Base-by-base conservation (phyloP, 306 rosid species). In the Albizia julibrissin region DNA sequence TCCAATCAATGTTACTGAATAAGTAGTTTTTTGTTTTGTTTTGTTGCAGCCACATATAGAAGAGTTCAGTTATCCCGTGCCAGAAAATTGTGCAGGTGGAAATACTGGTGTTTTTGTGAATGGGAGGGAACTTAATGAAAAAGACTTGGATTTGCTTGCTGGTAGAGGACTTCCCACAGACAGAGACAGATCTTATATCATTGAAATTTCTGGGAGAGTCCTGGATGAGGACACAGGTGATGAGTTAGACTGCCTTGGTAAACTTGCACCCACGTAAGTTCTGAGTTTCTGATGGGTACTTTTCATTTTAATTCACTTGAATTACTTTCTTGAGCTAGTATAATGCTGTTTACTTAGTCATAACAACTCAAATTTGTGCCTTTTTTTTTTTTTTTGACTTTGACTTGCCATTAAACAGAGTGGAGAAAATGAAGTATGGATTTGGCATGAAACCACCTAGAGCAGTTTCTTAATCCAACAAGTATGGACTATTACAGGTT, bases 251-350 rank as follows among this genome's bases (percentile, higher is more conserved):
- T 69, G 98, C 91, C 99, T 96, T 5, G 99, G 99, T 64, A 93
- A 92, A 88, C 97, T 96, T 18, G 99, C 99, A 27, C 99, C 99
- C 8, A 96, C 99, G 99, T 96, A 88, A 92, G 97, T 59, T 43
- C 74, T 31, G 19, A 22, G 47, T 73, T 69, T 75, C 29, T 68
- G 46, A 72, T 33, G 50, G 33, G 44, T 69, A 18, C 24, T 14
- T 40, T 50, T 67, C 40, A 56, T 78, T 78, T 68, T 69, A 61
- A 27, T 3, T 67, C 31, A 33, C 72, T 58, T 39, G 6, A 77
- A 6, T 64, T 54, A 72, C 16, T 65, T 82, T 40, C 79, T 72
- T 61, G 69, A 79, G 61, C 54, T 67, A 13, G 33, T 80, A 50
- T 8, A 73, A 50, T 58, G 61, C 19, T 82, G 67, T 76, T 81